Evolutionary conservation across 148 eudicot species (phyloP).

Genomic region (Chenopodium berlandieri): DNA sequence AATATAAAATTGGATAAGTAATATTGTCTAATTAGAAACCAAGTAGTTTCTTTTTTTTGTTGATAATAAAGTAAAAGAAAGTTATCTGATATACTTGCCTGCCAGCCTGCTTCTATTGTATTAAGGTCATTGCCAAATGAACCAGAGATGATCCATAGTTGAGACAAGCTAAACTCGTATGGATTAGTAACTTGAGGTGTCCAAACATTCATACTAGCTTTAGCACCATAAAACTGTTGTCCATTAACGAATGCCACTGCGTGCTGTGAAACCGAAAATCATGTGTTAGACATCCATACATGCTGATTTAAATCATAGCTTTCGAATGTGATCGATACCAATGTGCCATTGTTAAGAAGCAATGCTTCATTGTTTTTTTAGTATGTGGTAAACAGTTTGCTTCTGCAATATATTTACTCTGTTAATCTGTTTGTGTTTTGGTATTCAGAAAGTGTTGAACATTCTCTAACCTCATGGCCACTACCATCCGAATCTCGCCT

Average conservation of each 20-base stretch:
- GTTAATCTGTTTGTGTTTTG: background rate
- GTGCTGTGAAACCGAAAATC: constrained; percentile 47
- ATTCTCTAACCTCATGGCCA: constrained; percentile 77
- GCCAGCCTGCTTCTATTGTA: constrained; percentile 99
- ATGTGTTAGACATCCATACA: background rate
- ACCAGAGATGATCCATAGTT: constrained; percentile 91
- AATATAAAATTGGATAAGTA: background rate
- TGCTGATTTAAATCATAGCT: background rate
- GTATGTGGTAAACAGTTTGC: background rate
- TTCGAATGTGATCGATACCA: background rate
- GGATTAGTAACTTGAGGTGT: constrained; percentile 74
- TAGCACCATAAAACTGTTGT: constrained; percentile 86
- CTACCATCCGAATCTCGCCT: constrained; percentile 71
- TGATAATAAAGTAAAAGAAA: background rate
- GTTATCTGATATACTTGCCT: constrained; percentile 49
- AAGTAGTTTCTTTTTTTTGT: no score
- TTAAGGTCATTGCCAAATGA: constrained; percentile 91
- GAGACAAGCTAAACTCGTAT: constrained; percentile 91
- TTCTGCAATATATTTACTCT: background rate
- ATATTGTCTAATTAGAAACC: background rate
- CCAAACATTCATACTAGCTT: constrained; percentile 94
- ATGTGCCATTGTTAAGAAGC: background rate
- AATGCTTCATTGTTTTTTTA: no score
- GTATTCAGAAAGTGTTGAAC: background rate
- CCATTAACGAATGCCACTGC: constrained; percentile 92